Base-by-base conservation (phyloP, 192 early-diverging fungal species). In the Backusella psychrophila region DNA sequence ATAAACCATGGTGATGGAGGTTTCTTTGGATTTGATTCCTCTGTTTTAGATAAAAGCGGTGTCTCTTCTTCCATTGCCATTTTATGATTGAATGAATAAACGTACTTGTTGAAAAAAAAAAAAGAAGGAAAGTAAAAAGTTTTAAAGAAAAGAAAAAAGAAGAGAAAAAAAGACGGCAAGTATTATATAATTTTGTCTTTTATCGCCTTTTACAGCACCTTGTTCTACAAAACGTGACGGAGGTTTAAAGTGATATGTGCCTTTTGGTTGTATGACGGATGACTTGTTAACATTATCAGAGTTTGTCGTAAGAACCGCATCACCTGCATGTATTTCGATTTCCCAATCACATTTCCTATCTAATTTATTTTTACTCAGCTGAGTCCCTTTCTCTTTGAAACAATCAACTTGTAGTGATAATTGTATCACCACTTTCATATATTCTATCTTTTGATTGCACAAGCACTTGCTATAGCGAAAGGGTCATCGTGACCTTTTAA, bases 1-100 rank as follows among this genome's bases (percentile, higher is more conserved):
- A 75, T 59, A 17, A 39, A 59, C 56, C 68, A 75, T 33, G 49
- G 34, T 53, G 65, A 77, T 44, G 34, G 26, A 73, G 72, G 75
- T 4, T 71, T 69, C 56, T 29, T 63, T 63, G 26, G 56, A 14
- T 23, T 69, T 12, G n/a, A 23, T 69, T 69, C 35, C 21, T 69
- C 35, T 41, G 68, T 39, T 14, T 63, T 63, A 23, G 68, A n/a
- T 36, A 69, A 69, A 36, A 69, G 36, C 41, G 68, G 68, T 11
- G 68, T 69, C n/a, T 21, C 68, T 41, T 69, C 68, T 38, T 23
- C 38, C 68, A 63, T 12, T 63, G 56, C 2, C 56, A 59, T 59
- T 59, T 59, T 59, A 23, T 59, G 53, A 23, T 23, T 26, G 6
- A 59, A 26, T 15, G 23, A 59, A 59, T 26, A 59, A 11, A 26